Conservation (phyloP, 2,329 filamentous ascomycete genomes). For the Calonectria pseudoreteaudii region DNA sequence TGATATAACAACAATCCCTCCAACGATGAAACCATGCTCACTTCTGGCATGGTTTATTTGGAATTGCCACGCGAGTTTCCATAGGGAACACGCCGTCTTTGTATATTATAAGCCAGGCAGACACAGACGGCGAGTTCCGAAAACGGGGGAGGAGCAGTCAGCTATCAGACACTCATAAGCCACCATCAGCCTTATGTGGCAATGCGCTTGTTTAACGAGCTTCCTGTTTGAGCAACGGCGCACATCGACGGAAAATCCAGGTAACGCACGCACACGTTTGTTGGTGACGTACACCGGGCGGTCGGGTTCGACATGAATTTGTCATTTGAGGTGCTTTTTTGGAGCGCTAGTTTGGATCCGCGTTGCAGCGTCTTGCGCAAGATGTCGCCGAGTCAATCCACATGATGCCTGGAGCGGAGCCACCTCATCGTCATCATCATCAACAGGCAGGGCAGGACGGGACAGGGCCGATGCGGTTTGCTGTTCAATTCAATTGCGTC, state of each 20-base stretch:
- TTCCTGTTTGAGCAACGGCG: neutral
- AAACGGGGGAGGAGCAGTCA: neutral
- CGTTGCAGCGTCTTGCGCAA: neutral
- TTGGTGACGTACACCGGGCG: neutral
- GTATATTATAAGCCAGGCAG: neutral
- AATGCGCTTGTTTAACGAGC: neutral
- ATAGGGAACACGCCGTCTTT: neutral
- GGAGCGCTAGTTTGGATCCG: neutral
- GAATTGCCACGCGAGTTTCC: neutral
- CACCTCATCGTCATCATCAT: neutral
- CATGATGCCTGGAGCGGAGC: neutral
- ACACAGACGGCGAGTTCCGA: neutral
- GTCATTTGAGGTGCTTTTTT: neutral
- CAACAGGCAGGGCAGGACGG: neutral
- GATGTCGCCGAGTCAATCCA: neutral
- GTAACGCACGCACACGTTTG: neutral
- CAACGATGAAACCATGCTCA: neutral
- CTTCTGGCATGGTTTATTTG: neutral
- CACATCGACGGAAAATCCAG: neutral
- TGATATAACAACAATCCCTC: neutral
- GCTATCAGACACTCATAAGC: neutral
- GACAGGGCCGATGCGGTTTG: neutral
- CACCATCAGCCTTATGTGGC: constrained; percentile 1
- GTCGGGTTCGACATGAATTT: neutral
- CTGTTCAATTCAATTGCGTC: too few species aligned